Evolutionary conservation across 345 rosid genomes (phyloP), one percentile per base, ranked within the genome.

Genomic region (Camelina laxa): DNA sequence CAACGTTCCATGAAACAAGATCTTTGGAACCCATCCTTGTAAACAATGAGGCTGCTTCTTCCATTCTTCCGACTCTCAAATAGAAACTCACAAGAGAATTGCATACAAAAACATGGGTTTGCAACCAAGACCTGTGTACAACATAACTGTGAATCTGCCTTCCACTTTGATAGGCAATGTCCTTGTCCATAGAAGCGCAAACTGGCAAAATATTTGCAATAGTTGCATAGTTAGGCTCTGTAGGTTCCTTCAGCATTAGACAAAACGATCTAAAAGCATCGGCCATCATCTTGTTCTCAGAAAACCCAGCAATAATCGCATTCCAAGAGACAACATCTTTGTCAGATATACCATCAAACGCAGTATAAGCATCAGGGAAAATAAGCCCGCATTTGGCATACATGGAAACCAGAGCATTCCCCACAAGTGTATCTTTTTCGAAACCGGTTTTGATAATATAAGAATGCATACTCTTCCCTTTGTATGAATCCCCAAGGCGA

Each of bases 291-390:
- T 77, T 80, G 55, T 89, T 87, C 87, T 87, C 95, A 47, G 95
- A 84, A 83, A 88, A 83, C 74, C 97, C 98, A 21, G 97, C 89
- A 80, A 92, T 87, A 21, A 90, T 79, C 39, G 97, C 95, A 82
- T 92, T 90, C 97, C 97, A 90, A 2, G 98, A 89, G 76, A 92
- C 85, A 14, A 89, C 91, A 65, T 92, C 98, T 79, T 86, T 90
- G 56, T 85, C 82, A 72, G 27, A 33, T 60, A 90, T 88, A 74
- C 81, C 68, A 67, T 74, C 56, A 81, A 90, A 92, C 54, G 82
- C 88, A 61, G 86, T 64, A 53, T 67, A 80, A 5, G 97, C 89
- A 80, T 90, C 87, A 13, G 66, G 68, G 5, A 22, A 41, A 11
- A 87, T 85, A 64, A 73, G 48, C 55, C 97, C 84, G 48, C 84